phyloP scores from a whole-genome alignment of 441 rosid genomes.

The Theobroma grandiflorum region DNA sequence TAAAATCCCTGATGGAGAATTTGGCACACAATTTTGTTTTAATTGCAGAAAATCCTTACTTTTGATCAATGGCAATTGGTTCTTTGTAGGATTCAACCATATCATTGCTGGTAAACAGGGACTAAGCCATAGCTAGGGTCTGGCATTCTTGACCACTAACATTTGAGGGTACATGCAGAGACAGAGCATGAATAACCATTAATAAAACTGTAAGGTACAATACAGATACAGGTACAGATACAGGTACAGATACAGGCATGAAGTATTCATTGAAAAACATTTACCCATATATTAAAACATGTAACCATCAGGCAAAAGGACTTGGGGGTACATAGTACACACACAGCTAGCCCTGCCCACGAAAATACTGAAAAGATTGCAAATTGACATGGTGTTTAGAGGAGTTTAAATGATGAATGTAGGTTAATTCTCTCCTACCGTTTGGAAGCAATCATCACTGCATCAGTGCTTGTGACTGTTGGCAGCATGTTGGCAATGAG shows the following conservation, averaged over 20 bases:
- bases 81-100: not conserved
- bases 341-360: not conserved
- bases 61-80: not conserved
- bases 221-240: not conserved
- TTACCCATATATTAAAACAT: not conserved
- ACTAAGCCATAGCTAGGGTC: too few species aligned
- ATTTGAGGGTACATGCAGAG: too few species aligned
- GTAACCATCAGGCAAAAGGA: not conserved
- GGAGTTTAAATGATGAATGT: too few species aligned
- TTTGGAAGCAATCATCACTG: too few species aligned
- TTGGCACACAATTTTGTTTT: constrained; percentile 12
- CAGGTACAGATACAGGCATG: not conserved
- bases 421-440: too few species aligned
- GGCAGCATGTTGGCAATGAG: too few species aligned
- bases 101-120: too few species aligned
- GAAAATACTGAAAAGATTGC: not conserved
- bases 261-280: not conserved
- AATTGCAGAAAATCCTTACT: not conserved
- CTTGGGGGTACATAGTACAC: not conserved
- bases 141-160: too few species aligned
- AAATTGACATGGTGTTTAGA: too few species aligned
- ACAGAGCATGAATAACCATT: too few species aligned
- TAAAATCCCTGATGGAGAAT: not conserved
- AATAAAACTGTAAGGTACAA: too few species aligned
- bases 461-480: too few species aligned